Evolutionary conservation across 1,139 yeast species (phyloP).

Genomic region (Suhomyces maxii): DNA sequence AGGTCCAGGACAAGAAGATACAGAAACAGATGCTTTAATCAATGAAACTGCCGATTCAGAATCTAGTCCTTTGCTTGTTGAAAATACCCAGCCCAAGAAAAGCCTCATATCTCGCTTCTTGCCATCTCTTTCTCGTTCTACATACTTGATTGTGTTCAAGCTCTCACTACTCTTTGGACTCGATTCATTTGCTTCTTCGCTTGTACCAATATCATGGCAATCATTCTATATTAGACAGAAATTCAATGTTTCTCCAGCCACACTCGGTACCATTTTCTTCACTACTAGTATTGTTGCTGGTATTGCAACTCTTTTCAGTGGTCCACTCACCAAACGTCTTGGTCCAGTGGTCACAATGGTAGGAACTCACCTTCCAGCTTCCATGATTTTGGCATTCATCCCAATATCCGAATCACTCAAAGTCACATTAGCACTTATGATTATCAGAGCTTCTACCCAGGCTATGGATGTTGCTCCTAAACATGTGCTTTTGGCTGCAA

Average conservation of each 20-base stretch:
- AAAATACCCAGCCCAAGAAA: constrained; percentile 5
- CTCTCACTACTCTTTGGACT: constrained; percentile 40
- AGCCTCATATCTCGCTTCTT: constrained; percentile 14
- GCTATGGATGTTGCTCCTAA: constrained; percentile 49
- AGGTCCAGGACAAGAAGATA: neutral
- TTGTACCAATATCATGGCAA: constrained; percentile 47
- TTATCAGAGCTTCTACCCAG: constrained; percentile 38
- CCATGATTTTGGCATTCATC: constrained; percentile 36
- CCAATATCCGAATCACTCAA: constrained; percentile 36
- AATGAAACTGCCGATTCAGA: constrained; percentile 2
- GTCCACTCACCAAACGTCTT: constrained; percentile 41
- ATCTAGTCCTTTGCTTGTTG: constrained; percentile 5
- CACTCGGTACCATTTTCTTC: constrained; percentile 42
- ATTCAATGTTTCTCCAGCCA: constrained; percentile 33
- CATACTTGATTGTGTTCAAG: constrained; percentile 27
- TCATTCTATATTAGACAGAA: constrained; percentile 40
- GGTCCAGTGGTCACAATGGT: constrained; percentile 50
- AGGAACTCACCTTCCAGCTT: constrained; percentile 44
- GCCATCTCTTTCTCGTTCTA: constrained; percentile 21
- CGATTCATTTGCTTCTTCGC: constrained; percentile 46
- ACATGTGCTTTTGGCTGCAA: constrained; percentile 42
- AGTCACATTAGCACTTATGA: constrained; percentile 30
- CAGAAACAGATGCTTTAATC: neutral
- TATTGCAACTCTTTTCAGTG: constrained; percentile 41
- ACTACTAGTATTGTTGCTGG: constrained; percentile 41